Conservation (phyloP, 768 basidiomycete species). For the Mrakia frigida region DNA sequence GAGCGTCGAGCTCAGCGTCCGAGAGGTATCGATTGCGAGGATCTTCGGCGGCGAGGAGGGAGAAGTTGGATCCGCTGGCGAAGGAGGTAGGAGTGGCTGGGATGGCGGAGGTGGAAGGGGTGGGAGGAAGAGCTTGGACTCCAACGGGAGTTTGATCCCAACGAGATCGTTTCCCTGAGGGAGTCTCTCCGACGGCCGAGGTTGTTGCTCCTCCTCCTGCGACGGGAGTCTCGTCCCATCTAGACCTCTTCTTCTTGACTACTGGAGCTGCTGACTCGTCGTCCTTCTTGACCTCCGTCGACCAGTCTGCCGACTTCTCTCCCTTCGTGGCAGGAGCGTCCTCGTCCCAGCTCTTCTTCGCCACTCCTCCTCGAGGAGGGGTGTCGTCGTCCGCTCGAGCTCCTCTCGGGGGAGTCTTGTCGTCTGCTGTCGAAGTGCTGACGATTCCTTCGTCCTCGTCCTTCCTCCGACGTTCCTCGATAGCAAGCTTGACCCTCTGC, state of each 20-base stretch:
- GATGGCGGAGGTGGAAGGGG: slow-evolving; percentile 56
- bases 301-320: slow-evolving; percentile 65
- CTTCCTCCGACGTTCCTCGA: slow-evolving; percentile 60
- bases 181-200: slow-evolving; percentile 49
- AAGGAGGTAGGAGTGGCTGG: slow-evolving; percentile 42
- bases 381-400: slow-evolving; percentile 48
- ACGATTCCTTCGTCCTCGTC: slow-evolving; percentile 61
- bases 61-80: slow-evolving; percentile 21
- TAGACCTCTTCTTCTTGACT: slow-evolving; percentile 77
- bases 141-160: slow-evolving; percentile 91
- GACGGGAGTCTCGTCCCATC: slow-evolving; percentile 91
- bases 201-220: slow-evolving; percentile 52
- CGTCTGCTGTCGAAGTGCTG: slow-evolving; percentile 53
- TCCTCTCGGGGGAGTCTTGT: slow-evolving; percentile 78
- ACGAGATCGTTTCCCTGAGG: slow-evolving; percentile 77
- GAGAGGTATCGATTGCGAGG: slow-evolving; percentile 93
- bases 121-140: slow-evolving; percentile 53
- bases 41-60: slow-evolving; percentile 55
- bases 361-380: slow-evolving; percentile 36
- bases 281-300: slow-evolving; percentile 51
- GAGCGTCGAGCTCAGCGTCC: slow-evolving; percentile 89
- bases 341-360: slow-evolving; percentile 38
- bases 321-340: slow-evolving; percentile 52
- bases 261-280: slow-evolving; percentile 53
- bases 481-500: slow-evolving; percentile 68